Conservation (phyloP, 2,329 filamentous ascomycete species). For the Sporothrix brasiliensis region DNA sequence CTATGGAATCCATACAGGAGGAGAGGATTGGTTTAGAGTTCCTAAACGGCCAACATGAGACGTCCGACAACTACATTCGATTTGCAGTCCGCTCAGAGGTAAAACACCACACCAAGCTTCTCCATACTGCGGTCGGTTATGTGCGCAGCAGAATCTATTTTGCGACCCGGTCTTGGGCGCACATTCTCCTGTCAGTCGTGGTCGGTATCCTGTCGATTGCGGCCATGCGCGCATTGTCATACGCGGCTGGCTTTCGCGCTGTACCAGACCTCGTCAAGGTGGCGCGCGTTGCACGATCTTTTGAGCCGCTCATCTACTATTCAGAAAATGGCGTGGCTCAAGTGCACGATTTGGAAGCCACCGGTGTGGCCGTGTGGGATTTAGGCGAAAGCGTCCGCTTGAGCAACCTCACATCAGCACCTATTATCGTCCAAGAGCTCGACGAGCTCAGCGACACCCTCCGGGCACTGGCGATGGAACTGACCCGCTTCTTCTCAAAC, state of each 20-base stretch:
- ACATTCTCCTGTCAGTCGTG: constrained; percentile 64
- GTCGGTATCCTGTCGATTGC: constrained; percentile 66
- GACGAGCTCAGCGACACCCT: constrained; percentile 85
- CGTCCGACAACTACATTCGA: constrained; percentile 5
- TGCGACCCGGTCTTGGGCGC: constrained; percentile 70
- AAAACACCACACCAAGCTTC: constrained; percentile 68
- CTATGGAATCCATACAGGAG: constrained; percentile 34
- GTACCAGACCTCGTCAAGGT: constrained; percentile 89
- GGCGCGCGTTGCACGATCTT: constrained; percentile 83
- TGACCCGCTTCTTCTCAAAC: constrained; percentile 90
- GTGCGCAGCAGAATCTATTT: constrained; percentile 61
- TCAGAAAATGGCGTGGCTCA: constrained; percentile 86
- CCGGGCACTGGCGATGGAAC: constrained; percentile 79
- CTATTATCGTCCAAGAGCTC: constrained; percentile 80
- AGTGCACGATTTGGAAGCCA: constrained; percentile 85
- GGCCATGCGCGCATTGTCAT: constrained; percentile 66
- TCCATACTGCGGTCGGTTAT: constrained; percentile 71
- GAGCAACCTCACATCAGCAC: constrained; percentile 88
- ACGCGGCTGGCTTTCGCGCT: constrained; percentile 66
- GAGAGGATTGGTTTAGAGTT: constrained; percentile 31
- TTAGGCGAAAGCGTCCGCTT: constrained; percentile 85
- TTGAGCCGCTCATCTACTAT: constrained; percentile 93
- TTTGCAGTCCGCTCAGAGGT: constrained; percentile 10
- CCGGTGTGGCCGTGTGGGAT: constrained; percentile 92
- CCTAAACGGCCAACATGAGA: background rate